Evolutionary conservation across 169 alveolate genomes (phyloP), one percentile per base, ranked within the genome.

Genomic region (Plasmodium relictum): DNA sequence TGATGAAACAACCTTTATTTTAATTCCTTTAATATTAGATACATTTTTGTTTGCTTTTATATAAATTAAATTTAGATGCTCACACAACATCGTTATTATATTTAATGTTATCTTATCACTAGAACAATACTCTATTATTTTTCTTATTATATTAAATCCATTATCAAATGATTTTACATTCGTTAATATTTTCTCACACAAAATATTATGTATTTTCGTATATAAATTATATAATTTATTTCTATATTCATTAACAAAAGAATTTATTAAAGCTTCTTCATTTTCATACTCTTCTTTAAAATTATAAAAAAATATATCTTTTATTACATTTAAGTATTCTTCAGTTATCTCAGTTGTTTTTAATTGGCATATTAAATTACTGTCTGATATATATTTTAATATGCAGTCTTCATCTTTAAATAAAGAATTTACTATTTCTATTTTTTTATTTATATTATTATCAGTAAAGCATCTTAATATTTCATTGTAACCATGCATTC

Each of bases 261-360:
- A 69, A 14, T 24, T 58, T n/a, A 59, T 85, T 70, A 85, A 20
- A 22, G n/a, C 87, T n/a, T 85, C 92, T 63, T 85, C 74, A 56
- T 26, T 85, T 42, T 41, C 8, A 26, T 70, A 56, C 16, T 58
- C 48, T 7, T 85, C 48, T 62, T 44, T 68, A 12, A 22, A 62
- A 8, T 56, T 85, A 39, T 56, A 39, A 58, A 70, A 56, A 45
- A 70, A 63, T 4, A 85, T 71, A 24, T 70, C 87, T 63, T 85
- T 85, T 4, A 85, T 16, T 6, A 59, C 59, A 24, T 24, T 42
- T 18, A 85, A 41, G 44, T 85, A 85, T 20, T 20, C 87, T n/a
- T 71, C 87, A 6, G 62, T 70, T 71, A 85, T 85, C 58, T 85
- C 92, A 16, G 87, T 50, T 2, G 92, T 78, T 62, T 85, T 85